phyloP scores from a whole-genome alignment of 208 protist genomes.

The Acanthamoeba triangularis region DNA sequence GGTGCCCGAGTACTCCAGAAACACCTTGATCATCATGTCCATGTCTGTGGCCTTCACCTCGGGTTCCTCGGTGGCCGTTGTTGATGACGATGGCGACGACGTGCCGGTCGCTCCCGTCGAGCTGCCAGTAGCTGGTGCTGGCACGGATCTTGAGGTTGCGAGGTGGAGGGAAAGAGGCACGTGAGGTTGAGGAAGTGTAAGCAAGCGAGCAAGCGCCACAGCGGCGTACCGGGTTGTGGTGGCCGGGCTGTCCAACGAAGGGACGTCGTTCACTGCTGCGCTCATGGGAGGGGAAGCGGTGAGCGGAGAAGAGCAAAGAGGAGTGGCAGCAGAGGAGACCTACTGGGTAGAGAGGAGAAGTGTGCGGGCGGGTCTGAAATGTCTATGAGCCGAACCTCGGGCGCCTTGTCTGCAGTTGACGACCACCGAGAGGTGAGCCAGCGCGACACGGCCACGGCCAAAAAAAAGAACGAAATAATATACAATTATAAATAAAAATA shows the following conservation, averaged over 20 bases:
- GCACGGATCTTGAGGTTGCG: no score
- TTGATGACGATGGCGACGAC: background rate
- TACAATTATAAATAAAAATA: background rate
- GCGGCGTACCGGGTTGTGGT: background rate
- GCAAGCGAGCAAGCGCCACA: no score
- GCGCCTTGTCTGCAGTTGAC: background rate
- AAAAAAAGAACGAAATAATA: background rate
- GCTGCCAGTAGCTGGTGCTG: background rate
- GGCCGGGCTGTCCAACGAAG: background rate
- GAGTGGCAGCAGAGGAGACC: background rate
- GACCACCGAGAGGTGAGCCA: background rate
- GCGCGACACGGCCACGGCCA: no score
- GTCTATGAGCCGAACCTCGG: constrained; percentile 4
- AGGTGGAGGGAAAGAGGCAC: no score
- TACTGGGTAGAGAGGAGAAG: constrained; percentile 1
- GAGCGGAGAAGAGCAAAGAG: background rate
- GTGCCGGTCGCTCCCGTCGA: background rate
- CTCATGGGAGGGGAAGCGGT: background rate
- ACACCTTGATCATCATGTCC: constrained; percentile 54
- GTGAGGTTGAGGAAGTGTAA: no score
- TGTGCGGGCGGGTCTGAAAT: background rate
- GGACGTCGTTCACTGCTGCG: background rate
- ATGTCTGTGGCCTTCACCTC: constrained; percentile 20
- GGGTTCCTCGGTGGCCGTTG: background rate
- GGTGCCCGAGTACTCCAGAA: constrained; percentile 18